These are phyloP conservation scores for Abortiporus biennis DNA, from an alignment of 1,284 basidiomycete genomes.

Conservation along the genomic window DNA sequence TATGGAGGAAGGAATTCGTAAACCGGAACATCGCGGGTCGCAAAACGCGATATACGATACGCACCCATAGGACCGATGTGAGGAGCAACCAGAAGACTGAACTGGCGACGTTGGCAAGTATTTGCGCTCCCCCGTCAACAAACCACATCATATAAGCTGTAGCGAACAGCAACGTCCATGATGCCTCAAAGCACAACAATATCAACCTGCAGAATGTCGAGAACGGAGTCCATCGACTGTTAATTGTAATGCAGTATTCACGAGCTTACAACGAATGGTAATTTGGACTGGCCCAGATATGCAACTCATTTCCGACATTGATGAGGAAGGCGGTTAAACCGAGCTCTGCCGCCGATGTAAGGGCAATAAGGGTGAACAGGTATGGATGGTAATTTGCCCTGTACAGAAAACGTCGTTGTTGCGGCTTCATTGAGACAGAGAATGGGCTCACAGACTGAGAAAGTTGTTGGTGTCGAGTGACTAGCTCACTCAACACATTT, in stretches of 20 bases:
- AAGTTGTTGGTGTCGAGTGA: background rate
- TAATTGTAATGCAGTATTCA: too few species aligned
- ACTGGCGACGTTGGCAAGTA: constrained; percentile 67
- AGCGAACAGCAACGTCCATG: constrained; percentile 66
- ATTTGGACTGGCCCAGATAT: constrained; percentile 50
- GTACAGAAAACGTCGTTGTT: constrained; percentile 19
- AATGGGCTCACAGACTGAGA: constrained; percentile 2
- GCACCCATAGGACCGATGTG: constrained; percentile 62
- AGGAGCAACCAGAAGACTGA: constrained; percentile 68
- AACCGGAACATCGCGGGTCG: too few species aligned
- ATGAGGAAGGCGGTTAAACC: constrained; percentile 68
- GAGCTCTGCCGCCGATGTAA: constrained; percentile 62
- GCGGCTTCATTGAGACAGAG: constrained; percentile 10
- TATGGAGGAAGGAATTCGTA: constrained; percentile 24
- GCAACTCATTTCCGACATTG: constrained; percentile 52
- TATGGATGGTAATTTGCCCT: constrained; percentile 60
- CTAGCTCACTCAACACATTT: too few species aligned
- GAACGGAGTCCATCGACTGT: too few species aligned
- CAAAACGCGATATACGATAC: constrained; percentile 13
- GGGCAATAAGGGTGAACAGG: constrained; percentile 62
- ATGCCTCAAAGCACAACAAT: constrained; percentile 59
- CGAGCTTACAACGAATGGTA: constrained; percentile 61
- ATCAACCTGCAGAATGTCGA: constrained; percentile 46
- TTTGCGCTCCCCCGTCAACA: constrained; percentile 53
- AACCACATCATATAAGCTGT: constrained; percentile 66